Conservation (phyloP, 2,329 filamentous ascomycete species). For the Didymosphaeria variabile region DNA sequence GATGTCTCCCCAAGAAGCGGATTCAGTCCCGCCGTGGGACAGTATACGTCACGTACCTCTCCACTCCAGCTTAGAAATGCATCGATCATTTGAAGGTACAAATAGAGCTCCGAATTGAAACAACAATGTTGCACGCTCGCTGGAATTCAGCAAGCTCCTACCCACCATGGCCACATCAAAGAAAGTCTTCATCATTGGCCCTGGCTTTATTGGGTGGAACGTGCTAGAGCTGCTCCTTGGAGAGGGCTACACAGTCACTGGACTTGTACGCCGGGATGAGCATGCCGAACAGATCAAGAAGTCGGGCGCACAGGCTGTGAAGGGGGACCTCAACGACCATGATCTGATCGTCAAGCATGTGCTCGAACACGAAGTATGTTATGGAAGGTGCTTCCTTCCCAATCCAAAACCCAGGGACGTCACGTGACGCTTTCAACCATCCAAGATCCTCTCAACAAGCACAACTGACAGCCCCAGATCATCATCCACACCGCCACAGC, state of each 20-base stretch:
- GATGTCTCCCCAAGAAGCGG: background rate
- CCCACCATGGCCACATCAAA: slow-evolving; percentile 15
- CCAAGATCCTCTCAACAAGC: background rate
- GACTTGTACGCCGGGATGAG: slow-evolving; percentile 52
- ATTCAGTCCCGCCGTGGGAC: background rate
- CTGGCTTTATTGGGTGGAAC: slow-evolving; percentile 60
- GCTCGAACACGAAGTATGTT: slow-evolving; percentile 45
- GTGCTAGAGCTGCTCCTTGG: slow-evolving; percentile 56
- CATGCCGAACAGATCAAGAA: slow-evolving; percentile 49
- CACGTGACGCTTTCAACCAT: background rate
- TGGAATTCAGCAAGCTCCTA: background rate
- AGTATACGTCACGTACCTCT: background rate
- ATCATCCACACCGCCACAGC: slow-evolving; percentile 61
- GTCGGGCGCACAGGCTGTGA: slow-evolving; percentile 49
- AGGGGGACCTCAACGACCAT: slow-evolving; percentile 55
- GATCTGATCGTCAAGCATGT: slow-evolving; percentile 51
- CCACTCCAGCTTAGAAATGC: background rate
- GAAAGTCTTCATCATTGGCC: slow-evolving; percentile 56
- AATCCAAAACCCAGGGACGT: background rate
- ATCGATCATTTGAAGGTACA: background rate
- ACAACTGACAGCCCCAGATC: slow-evolving; percentile 16
- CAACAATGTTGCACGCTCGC: background rate
- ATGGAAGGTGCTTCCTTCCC: too few relatives aligned
- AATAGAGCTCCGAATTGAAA: background rate
- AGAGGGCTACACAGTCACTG: slow-evolving; percentile 55